A percentile compares a stretch with the other conserved stretches of the same genome.
Evolutionary conservation across 1,284 basidiomycete genomes (phyloP).

Genomic region (Tausonia pullulans): DNA sequence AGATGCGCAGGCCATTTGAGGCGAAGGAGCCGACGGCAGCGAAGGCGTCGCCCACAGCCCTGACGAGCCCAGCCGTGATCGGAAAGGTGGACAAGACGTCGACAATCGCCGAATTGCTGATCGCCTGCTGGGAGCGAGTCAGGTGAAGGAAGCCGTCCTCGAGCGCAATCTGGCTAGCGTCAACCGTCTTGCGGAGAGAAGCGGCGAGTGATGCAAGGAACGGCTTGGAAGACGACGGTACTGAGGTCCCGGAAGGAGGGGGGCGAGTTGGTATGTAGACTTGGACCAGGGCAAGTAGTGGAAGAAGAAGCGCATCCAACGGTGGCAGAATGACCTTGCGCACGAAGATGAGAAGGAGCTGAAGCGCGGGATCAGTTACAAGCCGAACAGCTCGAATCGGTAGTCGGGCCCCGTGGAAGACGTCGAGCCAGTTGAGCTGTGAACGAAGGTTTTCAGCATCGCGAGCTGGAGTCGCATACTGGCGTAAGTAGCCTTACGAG

Average conservation of each 20-base stretch:
- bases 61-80: too few species aligned
- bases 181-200: too few species aligned
- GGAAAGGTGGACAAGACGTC: too few species aligned
- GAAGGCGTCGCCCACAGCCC: neutral
- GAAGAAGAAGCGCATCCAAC: constrained; percentile 3
- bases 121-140: too few species aligned
- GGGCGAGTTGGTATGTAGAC: neutral
- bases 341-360: neutral
- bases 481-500: constrained; percentile 1
- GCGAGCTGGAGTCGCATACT: neutral
- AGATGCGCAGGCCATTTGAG: too few species aligned
- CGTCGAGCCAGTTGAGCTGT: constrained; percentile 7
- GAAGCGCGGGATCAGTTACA: constrained; percentile 5
- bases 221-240: neutral
- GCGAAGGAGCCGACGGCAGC: neutral
- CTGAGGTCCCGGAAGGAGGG: too few species aligned
- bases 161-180: too few species aligned
- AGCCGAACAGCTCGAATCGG: constrained; percentile 4
- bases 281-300: neutral
- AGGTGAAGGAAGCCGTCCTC: too few species aligned
- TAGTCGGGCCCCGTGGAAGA: neutral
- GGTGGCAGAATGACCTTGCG: neutral
- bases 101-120: too few species aligned
- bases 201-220: neutral
- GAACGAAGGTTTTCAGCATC: neutral